Conservation (phyloP, 83 land plant species). For the Thuja plicata region DNA sequence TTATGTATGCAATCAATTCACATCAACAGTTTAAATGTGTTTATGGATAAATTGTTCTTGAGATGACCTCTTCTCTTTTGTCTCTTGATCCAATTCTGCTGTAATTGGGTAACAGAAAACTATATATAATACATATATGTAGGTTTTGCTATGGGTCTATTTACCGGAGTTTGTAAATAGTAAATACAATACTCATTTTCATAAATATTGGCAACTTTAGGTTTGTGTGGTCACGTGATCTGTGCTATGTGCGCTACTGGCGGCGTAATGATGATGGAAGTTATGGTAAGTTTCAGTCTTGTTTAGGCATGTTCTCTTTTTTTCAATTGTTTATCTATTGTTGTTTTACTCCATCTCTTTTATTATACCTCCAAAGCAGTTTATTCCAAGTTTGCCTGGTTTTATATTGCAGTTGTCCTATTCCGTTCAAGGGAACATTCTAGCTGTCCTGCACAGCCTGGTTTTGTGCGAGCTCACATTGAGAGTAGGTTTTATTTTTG, state of each 20-base stretch:
- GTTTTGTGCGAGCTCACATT: conserved; percentile 81
- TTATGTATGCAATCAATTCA: not conserved
- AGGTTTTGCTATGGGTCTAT: not conserved
- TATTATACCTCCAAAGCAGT: not conserved
- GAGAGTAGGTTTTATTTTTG: conserved; percentile 53
- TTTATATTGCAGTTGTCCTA: conserved; percentile 66
- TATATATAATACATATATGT: not conserved
- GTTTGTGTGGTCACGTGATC: conserved; percentile 91
- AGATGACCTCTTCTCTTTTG: not conserved
- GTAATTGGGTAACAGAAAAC: not conserved
- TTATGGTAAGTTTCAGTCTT: conserved; percentile 56
- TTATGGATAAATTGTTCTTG: not conserved
- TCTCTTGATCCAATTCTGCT: not conserved
- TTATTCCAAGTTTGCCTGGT: not conserved
- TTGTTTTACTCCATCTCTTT: not conserved
- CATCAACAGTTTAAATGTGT: not conserved
- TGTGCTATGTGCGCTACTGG: conserved; percentile 92
- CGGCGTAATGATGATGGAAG: conserved; percentile 93
- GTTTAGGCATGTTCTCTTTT: not conserved
- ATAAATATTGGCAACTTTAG: conserved; percentile 22
- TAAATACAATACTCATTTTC: not conserved
- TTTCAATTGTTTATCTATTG: not conserved
- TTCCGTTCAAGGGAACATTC: conserved; percentile 80
- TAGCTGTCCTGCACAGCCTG: conserved; percentile 78
- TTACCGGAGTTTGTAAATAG: not conserved